Base-by-base conservation (phyloP, 1,284 basidiomycete species). In the Athelia psychrophila region DNA sequence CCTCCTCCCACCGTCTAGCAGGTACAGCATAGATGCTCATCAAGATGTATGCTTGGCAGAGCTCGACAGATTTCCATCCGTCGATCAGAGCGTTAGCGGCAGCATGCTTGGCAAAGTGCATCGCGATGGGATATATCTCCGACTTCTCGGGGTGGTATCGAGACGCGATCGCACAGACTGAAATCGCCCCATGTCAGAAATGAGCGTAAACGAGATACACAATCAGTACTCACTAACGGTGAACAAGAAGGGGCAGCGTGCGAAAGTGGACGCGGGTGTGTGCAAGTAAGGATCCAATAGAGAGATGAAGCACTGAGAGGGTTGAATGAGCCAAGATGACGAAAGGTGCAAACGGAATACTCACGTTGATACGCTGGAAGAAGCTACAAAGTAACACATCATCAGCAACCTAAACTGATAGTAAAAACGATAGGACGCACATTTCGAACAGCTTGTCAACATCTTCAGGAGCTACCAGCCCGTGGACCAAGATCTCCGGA, bases 41-140 rank as follows among this genome's bases (percentile, higher is more conserved):
- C 2, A 91, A 69, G 52, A 91, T 83, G 62, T 81, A 82, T 16
- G 80, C 80, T 52, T 82, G 81, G 22, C 79, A 78, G 16, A 83
- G 64, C 58, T 83, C 80, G 45, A 83, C 72, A 3, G 76, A 77
- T 67, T 92, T 92, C 85, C 86, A 91, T 48, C 88, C 88, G 61
- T 90, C 84, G 48, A 88, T 85, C 40, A 92, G 74, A 6, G 87
- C 85, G 54, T 84, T 88, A 1, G 88, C 87, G 2, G 88, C 89
- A 0, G 88, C 85, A 54, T 86, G 84, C 61, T 88, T 90, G 1
- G 90, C 89, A 55, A 91, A 91, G 64, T 91, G 89, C 90, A 92
- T 92, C 9, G 88, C 89, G 56, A 91, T 85, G 2, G 87, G 86
- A 60, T 91, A 91, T 48, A 91, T 85, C 62, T 89, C 85, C 0